Evolutionary conservation across 2,329 filamentous ascomycete species (phyloP), one percentile per base, ranked within the genome.

Genomic region (Diaporthe destruens): DNA sequence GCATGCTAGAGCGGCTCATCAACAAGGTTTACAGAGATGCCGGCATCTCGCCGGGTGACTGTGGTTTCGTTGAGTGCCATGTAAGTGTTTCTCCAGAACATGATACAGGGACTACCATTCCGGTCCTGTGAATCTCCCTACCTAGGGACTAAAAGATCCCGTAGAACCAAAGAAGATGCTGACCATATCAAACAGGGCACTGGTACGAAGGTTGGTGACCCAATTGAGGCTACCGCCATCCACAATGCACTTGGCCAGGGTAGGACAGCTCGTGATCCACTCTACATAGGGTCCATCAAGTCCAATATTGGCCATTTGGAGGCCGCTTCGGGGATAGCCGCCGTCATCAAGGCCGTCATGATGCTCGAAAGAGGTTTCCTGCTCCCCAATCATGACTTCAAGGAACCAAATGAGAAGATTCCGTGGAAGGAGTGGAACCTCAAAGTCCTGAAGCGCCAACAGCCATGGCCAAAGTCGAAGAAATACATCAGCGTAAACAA

Each of bases 361-460:
- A 87, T 86, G 82, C 81, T 89, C 1, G 86, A 88, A 74, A 82
- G 84, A 69, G 84, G 83, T 6, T 85, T 86, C 71, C 83, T 88
- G 36, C 79, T 86, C 14, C 86, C 86, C 7, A 88, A 87, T 73
- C 79, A 84, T 69, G 84, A 87, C 76, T 88, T 87, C 76, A 83
- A 87, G 76, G 77, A 82, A 32, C 83, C 85, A 1, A 88, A 88
- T 71, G 81, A 81, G 29, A 84, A 82, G 75, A 88, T 87, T 11
- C 84, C 85, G 0, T 85, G 85, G 71, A 83, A 85, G 51, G 81
- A 86, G 42, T 87, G 85, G 85, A 85, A 86, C 71, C 78, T 88
- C 70, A 86, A 85, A 76, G 81, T 87, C 0, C 85, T 86, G 0
- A 77, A 80, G 32, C 82, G 76, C 20, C 82, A 85, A 69, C 80